Evolutionary conservation across 2,329 filamentous ascomycete species (phyloP).

Genomic region (Capronia epimyces): DNA sequence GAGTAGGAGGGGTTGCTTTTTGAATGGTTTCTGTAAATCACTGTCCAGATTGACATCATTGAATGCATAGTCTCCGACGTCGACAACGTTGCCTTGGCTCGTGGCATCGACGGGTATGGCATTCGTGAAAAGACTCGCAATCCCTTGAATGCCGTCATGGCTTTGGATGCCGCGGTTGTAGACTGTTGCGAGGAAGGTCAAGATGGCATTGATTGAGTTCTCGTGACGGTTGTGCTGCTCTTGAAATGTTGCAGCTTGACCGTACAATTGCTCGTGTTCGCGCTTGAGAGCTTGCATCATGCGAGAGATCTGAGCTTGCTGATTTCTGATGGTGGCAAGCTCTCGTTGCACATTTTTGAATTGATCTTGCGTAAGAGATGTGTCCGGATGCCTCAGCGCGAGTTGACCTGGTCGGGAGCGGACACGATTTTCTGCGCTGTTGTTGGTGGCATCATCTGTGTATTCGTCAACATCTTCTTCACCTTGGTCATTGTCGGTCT

Average conservation of each 20-base stretch:
- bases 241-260: conserved; percentile 83
- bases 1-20: conserved; percentile 44
- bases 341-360: conserved; percentile 72
- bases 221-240: conserved; percentile 93
- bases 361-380: conserved; percentile 61
- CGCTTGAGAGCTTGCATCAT: conserved; percentile 74
- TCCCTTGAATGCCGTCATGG: conserved; percentile 56
- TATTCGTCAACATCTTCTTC: conserved; percentile 62
- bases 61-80: conserved; percentile 52
- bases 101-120: conserved; percentile 59
- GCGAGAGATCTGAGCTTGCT: conserved; percentile 78
- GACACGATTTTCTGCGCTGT: conserved; percentile 31
- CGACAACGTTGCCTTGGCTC: conserved; percentile 56
- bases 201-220: conserved; percentile 96
- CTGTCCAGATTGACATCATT: conserved; percentile 33
- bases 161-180: conserved; percentile 91
- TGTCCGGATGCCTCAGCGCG: conserved; percentile 36
- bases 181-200: conserved; percentile 93
- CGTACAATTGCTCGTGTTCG: conserved; percentile 82
- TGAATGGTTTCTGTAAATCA: conserved; percentile 38
- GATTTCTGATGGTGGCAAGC: conserved; percentile 72
- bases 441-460: conserved; percentile 37
- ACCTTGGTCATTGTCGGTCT: conserved; percentile 56
- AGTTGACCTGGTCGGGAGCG: conserved; percentile 38
- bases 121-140: conserved; percentile 72